phyloP scores from a whole-genome alignment of 1,284 basidiomycete species.

The Cryptococcus hybrid region DNA sequence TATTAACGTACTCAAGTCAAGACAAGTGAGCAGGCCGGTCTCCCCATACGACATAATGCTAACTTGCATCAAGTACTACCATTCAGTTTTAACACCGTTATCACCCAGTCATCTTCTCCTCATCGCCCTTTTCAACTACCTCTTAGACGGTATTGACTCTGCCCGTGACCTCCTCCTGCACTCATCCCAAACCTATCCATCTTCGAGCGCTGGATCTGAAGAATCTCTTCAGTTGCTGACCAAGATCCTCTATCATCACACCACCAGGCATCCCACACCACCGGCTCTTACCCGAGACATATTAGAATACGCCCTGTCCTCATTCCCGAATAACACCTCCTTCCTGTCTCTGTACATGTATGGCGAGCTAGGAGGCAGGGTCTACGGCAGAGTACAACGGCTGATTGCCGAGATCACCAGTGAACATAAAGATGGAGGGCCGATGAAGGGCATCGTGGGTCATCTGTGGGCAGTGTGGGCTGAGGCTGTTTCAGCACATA shows the following conservation, averaged over 20 bases:
- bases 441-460: slow-evolving; percentile 20
- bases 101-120: slow-evolving; percentile 15
- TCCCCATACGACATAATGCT: neutral
- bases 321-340: slow-evolving; percentile 51
- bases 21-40: slow-evolving; percentile 25
- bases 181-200: neutral
- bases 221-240: slow-evolving; percentile 43
- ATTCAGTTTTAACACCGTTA: neutral
- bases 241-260: slow-evolving; percentile 45
- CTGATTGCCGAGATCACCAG: slow-evolving; percentile 27
- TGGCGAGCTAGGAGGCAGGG: slow-evolving; percentile 47
- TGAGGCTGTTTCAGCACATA: slow-evolving; percentile 27
- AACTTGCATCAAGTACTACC: slow-evolving; percentile 17
- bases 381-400: slow-evolving; percentile 50
- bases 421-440: slow-evolving; percentile 1
- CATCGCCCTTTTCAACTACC: slow-evolving; percentile 29
- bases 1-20: slow-evolving; percentile 33
- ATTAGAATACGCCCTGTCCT: slow-evolving; percentile 45
- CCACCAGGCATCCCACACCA: slow-evolving; percentile 23
- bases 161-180: slow-evolving; percentile 14
- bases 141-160: slow-evolving; percentile 24
- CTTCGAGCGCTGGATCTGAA: slow-evolving; percentile 39
- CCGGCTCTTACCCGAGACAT: slow-evolving; percentile 42
- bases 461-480: slow-evolving; percentile 48
- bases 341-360: slow-evolving; percentile 51